Evolutionary conservation across 2,329 filamentous ascomycete species (phyloP), one percentile per base, ranked within the genome.

Genomic region (Purpureocillium lavendulum): DNA sequence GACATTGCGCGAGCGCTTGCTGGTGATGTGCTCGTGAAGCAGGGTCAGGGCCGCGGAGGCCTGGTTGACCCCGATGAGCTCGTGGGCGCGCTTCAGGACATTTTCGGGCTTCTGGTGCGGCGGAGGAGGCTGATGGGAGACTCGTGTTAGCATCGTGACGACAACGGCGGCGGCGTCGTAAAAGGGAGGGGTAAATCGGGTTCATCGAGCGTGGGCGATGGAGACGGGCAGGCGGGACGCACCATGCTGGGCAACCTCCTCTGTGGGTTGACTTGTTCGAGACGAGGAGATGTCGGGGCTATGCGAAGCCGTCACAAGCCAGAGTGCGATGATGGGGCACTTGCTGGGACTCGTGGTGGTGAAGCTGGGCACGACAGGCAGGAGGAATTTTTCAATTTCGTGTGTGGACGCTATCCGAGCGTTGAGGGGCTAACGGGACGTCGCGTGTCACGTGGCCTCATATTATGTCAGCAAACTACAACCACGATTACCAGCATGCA

Each of bases 11-110:
- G 89, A 96, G 57, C 92, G 80, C 75, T 98, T 98, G 51, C 87
- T 96, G 56, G 88, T 95, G 72, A 97, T 88, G 81, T 98, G 92
- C 76, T 98, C 92, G 74, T 97, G 92, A 47, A 98, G 84, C 58
- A 97, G 82, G 58, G 83, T 88, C 63, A 98, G 75, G 62, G 92
- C 92, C 58, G 92, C 90, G 56, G 86, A 80, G 54, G 85, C 76
- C 78, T 98, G 92, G 64, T 86, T 84, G 60, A 98, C 92, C 61
- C 88, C 92, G 71, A 97, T 96, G 69, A 98, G 87, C 75, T 98
- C 92, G 69, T 97, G 84, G 49, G 92, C 92, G 66, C 92, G 82
- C 80, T 95, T 95, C 65, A 97, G 82, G 63, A 96, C 89, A 82
- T 98, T 98, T 75, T 98, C 92, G 60, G 92, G 92, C 69, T 94